A percentile compares a stretch with the other conserved stretches of the same genome.
phyloP scores from a whole-genome alignment of 495 filamentous ascomycete genomes.

The Polyplosphaeria fusca region DNA sequence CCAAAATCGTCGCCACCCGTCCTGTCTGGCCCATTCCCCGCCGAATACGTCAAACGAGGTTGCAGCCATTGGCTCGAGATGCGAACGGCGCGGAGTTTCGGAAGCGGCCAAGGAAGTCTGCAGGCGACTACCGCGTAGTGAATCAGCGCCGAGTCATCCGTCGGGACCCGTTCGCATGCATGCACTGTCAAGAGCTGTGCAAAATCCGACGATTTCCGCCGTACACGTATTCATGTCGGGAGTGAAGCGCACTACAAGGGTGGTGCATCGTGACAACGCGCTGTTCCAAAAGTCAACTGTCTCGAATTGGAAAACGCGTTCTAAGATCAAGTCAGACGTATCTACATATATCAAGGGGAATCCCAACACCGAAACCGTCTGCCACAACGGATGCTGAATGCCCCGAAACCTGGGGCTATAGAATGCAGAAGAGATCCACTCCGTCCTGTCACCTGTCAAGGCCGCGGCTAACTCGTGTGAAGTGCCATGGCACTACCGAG shows the following conservation, averaged over 20 bases:
- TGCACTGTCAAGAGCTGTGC: not conserved
- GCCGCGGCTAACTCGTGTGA: no score
- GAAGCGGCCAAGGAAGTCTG: not conserved
- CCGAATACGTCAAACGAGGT: no score
- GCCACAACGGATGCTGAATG: not conserved
- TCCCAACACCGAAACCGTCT: not conserved
- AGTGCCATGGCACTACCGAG: no score
- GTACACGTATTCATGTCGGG: not conserved
- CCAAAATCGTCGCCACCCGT: no score
- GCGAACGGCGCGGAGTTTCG: not conserved
- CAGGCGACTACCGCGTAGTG: not conserved
- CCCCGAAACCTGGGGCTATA: not conserved
- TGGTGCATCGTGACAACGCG: no score
- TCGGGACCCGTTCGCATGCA: no score
- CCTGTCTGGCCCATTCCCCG: no score
- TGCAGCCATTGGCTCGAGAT: not conserved
- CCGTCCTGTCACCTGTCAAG: no score
- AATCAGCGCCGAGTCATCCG: not conserved
- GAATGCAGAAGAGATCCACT: no score
- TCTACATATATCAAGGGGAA: not conserved
- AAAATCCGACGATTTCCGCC: not conserved
- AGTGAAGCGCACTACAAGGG: no score
- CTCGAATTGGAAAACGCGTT: no score
- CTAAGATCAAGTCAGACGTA: not conserved
- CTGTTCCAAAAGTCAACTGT: no score